A percentile compares a stretch with the other conserved stretches of the same genome.
phyloP scores from a whole-genome alignment of 306 rosid genomes.

The Pyrus bretschneideri region DNA sequence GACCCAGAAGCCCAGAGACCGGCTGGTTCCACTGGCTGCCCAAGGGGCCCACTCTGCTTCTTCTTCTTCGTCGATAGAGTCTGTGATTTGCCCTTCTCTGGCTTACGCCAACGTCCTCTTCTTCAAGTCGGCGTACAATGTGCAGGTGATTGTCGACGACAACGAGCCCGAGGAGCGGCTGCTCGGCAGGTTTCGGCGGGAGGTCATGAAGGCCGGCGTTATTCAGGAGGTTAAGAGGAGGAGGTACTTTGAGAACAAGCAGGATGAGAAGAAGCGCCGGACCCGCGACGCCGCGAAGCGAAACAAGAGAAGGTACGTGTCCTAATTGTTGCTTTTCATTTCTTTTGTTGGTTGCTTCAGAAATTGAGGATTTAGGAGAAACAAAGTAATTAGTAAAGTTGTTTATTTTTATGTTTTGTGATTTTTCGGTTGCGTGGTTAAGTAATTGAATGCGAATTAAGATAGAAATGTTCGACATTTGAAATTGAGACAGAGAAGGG shows the following conservation, averaged over 20 bases:
- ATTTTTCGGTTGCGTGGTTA: neutral
- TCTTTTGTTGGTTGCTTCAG: neutral
- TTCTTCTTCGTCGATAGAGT: constrained; percentile 26
- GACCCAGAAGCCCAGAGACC: constrained; percentile 18
- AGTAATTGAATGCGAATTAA: neutral
- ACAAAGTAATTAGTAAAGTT: too few relatives aligned
- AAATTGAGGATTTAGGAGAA: neutral
- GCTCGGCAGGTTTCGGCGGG: constrained; percentile 60
- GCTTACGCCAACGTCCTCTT: constrained; percentile 43
- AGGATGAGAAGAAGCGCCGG: constrained; percentile 73
- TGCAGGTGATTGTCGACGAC: constrained; percentile 61
- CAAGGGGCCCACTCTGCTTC: constrained; percentile 5
- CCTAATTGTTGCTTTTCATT: neutral
- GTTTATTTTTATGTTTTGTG: neutral
- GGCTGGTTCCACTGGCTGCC: constrained; percentile 13
- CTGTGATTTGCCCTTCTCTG: constrained; percentile 52
- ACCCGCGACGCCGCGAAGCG: constrained; percentile 82
- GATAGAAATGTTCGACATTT: neutral
- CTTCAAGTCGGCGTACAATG: constrained; percentile 54
- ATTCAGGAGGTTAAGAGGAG: constrained; percentile 73
- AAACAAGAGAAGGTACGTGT: constrained; percentile 52
- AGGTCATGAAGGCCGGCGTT: constrained; percentile 75
- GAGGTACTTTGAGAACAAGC: constrained; percentile 54
- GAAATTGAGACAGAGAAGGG: neutral
- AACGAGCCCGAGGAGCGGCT: constrained; percentile 80